Conservation (phyloP, 176 grass and related monocot genomes). For the maize (Zea mays) region Zm-B73-REFERENCE-NAM-5.0 NC_050097.1:6076501-6077000, state of each 20-base stretch:
- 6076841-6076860: neutral
- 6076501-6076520: neutral
- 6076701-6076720: neutral
- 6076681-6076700: neutral
- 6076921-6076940: neutral
- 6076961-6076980: neutral
- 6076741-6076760: neutral
- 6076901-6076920: neutral
- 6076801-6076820: neutral
- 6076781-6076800: neutral
- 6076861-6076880: neutral
- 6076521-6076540: neutral
- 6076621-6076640: neutral
- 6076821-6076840: neutral
- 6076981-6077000: conserved; percentile 17
- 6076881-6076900: neutral
- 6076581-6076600: neutral
- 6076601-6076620: neutral
- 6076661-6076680: neutral
- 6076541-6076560: neutral
- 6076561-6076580: neutral
- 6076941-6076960: conserved; percentile 19
- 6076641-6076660: neutral
- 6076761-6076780: neutral
- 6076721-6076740: neutral